Conservation (phyloP, 2,329 filamentous ascomycete species). For the Trichoderma endophyticum region DNA sequence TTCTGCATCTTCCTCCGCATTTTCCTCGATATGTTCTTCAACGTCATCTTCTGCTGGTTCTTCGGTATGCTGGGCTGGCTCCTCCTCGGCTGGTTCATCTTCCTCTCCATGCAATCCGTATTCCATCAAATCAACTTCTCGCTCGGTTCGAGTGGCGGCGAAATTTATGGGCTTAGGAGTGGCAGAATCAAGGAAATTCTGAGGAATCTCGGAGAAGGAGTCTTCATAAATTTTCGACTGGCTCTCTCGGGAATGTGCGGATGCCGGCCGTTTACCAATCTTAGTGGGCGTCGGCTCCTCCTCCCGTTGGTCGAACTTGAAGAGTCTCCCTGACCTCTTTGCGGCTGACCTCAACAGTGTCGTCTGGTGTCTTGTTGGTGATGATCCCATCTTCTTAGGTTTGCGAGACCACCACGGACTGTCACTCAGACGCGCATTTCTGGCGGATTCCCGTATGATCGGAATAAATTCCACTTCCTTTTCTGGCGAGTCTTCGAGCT, state of each 20-base stretch:
- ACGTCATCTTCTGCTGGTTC: neutral
- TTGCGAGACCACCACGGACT: conserved; percentile 35
- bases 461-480: neutral
- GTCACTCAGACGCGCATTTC: conserved; percentile 19
- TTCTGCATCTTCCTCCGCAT: neutral
- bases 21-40: neutral
- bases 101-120: conserved; percentile 1
- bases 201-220: conserved; percentile 56
- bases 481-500: neutral
- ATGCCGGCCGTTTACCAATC: neutral
- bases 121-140: conserved; percentile 16
- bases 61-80: conserved; percentile 4
- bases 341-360: conserved; percentile 31
- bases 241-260: conserved; percentile 23
- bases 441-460: conserved; percentile 5
- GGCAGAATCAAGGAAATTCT: conserved; percentile 48
- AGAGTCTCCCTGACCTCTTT: conserved; percentile 24
- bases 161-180: conserved; percentile 37
- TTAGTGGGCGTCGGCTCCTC: conserved; percentile 17
- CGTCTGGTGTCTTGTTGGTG: conserved; percentile 34
- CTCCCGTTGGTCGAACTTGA: neutral
- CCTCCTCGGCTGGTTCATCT: neutral
- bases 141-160: conserved; percentile 2
- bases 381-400: conserved; percentile 33
- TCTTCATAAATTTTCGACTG: conserved; percentile 46